Conservation (phyloP, 441 rosid species). For the Mallotus repandus region DNA sequence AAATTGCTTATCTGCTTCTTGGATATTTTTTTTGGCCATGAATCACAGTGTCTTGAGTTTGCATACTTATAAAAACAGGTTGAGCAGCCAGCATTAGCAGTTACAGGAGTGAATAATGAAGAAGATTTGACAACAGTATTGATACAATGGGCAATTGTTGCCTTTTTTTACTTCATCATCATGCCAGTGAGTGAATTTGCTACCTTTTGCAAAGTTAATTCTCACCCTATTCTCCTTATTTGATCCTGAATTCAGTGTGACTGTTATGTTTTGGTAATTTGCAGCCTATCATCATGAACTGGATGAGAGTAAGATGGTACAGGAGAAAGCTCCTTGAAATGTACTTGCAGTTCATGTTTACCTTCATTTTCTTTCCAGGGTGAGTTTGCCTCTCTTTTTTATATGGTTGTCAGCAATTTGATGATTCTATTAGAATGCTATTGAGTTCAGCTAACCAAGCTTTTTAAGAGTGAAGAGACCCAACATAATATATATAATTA, state of each 20-base stretch:
- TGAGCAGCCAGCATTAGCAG: conserved; percentile 73
- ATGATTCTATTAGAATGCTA: not conserved
- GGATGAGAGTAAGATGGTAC: conserved; percentile 84
- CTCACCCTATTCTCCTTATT: not conserved
- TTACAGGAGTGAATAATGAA: conserved; percentile 77
- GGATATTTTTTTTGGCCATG: too few relatives aligned
- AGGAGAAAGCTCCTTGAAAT: conserved; percentile 75
- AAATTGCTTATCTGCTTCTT: not conserved
- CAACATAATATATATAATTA: not conserved
- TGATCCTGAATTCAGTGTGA: not conserved
- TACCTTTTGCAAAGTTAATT: not conserved
- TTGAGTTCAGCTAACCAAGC: not conserved
- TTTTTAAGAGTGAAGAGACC: not conserved
- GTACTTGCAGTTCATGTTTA: conserved; percentile 89
- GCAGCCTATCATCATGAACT: conserved; percentile 91
- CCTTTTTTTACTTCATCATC: conserved; percentile 65
- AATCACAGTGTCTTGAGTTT: not conserved
- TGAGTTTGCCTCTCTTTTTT: conserved; percentile 26
- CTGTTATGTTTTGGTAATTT: conserved; percentile 4
- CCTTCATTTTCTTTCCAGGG: conserved; percentile 92
- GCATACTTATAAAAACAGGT: conserved; percentile 29
- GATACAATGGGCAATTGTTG: conserved; percentile 51
- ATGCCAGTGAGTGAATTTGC: conserved; percentile 54
- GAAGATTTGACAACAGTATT: conserved; percentile 45
- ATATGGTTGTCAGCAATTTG: too few relatives aligned